A percentile compares a stretch with the other conserved stretches of the same genome.
These are phyloP conservation scores for Syzygium aqueum DNA, from an alignment of 345 rosid genomes.

Conservation along the genomic window DNA sequence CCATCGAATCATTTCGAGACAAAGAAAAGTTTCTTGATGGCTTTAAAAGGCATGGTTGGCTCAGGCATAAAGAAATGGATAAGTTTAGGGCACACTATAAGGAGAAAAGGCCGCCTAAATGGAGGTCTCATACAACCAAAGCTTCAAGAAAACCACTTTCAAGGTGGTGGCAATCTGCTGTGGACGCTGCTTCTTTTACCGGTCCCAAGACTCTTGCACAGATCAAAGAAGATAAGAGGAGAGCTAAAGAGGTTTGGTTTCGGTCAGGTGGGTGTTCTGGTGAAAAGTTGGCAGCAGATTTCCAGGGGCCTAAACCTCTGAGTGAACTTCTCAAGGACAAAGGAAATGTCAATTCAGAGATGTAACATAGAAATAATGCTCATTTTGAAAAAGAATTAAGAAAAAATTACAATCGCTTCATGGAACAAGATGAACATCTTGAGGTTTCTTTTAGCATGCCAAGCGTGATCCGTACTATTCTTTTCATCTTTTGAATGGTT, in stretches of 20 bases:
- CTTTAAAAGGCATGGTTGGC: slow-evolving; percentile 8
- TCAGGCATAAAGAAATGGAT: slow-evolving; percentile 4
- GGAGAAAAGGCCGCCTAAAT: slow-evolving; percentile 13
- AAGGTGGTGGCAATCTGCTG: slow-evolving; percentile 14
- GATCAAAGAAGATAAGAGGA: slow-evolving; percentile 41
- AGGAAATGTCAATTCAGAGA: background rate
- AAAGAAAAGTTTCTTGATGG: slow-evolving; percentile 9
- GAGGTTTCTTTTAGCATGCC: background rate
- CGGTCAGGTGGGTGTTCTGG: background rate
- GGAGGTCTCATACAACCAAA: slow-evolving; percentile 2
- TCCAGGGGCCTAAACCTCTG: slow-evolving; percentile 44
- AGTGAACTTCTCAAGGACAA: slow-evolving; percentile 49
- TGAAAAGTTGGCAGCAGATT: slow-evolving; percentile 12
- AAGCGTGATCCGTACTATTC: background rate
- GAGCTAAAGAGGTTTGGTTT: slow-evolving; percentile 8
- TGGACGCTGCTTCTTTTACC: slow-evolving; percentile 19
- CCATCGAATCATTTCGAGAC: slow-evolving; percentile 7
- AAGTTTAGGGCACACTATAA: slow-evolving; percentile 7
- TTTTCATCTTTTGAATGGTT: background rate
- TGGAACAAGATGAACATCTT: background rate
- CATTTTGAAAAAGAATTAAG: background rate
- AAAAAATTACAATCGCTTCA: background rate
- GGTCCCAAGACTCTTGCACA: slow-evolving; percentile 49
- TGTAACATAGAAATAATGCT: background rate
- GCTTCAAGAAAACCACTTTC: slow-evolving; percentile 13